Evolutionary conservation across 495 filamentous ascomycete genomes (phyloP).

Genomic region (Xylaria longipes): DNA sequence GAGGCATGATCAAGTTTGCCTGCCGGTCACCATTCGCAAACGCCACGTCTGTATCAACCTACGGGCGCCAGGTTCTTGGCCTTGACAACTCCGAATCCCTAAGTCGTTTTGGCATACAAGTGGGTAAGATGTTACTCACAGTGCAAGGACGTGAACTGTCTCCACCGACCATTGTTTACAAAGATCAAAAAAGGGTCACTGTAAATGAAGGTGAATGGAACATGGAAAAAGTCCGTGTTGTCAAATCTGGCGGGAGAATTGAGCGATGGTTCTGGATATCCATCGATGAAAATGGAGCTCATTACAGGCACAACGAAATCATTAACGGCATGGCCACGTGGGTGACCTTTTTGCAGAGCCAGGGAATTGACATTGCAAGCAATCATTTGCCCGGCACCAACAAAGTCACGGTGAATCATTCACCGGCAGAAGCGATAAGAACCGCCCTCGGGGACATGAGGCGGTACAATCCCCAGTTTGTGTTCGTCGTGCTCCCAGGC

Average conservation of each 20-base stretch:
- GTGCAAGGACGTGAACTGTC: conserved; percentile 68
- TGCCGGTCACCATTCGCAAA: conserved; percentile 70
- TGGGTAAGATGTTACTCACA: conserved; percentile 63
- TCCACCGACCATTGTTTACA: conserved; percentile 62
- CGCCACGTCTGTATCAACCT: conserved; percentile 65
- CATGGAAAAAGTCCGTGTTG: conserved; percentile 43
- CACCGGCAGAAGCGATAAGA: conserved; percentile 21
- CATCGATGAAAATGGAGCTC: conserved; percentile 11
- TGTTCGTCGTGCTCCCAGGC: conserved; percentile 68
- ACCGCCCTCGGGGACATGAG: conserved; percentile 31
- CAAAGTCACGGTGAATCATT: background rate
- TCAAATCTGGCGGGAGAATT: conserved; percentile 39
- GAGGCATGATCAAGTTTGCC: conserved; percentile 71
- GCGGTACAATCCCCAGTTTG: conserved; percentile 49
- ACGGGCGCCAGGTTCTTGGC: conserved; percentile 53
- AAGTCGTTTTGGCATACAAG: conserved; percentile 60
- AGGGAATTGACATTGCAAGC: conserved; percentile 44
- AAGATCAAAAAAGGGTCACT: conserved; percentile 27
- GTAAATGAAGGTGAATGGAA: conserved; percentile 48
- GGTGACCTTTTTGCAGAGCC: conserved; percentile 41
- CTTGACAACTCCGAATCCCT: conserved; percentile 38
- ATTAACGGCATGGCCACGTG: conserved; percentile 38
- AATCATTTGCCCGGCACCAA: background rate
- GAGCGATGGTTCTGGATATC: conserved; percentile 44
- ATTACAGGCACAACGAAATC: background rate